phyloP scores from a whole-genome alignment of 1,284 basidiomycete genomes.

The Cryptococcus depauperatus region DNA sequence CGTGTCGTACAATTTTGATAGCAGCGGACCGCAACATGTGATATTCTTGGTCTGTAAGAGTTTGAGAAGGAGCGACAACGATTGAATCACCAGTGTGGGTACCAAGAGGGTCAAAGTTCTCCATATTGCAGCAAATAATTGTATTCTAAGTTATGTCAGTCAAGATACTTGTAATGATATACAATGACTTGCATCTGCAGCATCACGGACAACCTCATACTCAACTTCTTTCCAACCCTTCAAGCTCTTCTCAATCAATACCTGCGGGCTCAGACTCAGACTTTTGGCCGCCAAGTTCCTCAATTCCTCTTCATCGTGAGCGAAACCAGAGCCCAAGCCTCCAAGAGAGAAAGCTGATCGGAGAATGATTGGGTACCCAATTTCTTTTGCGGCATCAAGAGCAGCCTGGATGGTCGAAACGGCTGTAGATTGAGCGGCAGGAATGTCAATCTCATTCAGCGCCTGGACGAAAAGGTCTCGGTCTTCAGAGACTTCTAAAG shows the following conservation, averaged over 20 bases:
- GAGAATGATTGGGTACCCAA: constrained; percentile 96
- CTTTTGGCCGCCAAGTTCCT: constrained; percentile 89
- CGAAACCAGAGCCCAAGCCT: constrained; percentile 97
- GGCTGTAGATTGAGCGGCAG: constrained; percentile 92
- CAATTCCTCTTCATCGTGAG: constrained; percentile 88
- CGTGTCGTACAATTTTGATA: constrained; percentile 93
- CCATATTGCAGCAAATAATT: constrained; percentile 99
- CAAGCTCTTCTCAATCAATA: constrained; percentile 95
- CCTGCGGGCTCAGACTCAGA: constrained; percentile 85
- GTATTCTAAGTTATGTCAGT: constrained; percentile 49
- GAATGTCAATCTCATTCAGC: constrained; percentile 96
- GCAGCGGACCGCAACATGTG: constrained; percentile 98
- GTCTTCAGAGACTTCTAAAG: constrained; percentile 93
- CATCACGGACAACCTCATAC: constrained; percentile 98
- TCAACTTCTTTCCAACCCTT: constrained; percentile 99
- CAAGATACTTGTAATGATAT: background rate
- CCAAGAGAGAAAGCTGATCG: constrained; percentile 97
- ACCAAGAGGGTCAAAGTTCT: constrained; percentile 98
- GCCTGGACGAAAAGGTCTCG: constrained; percentile 96
- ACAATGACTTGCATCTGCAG: constrained; percentile 65
- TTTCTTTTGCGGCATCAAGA: constrained; percentile 77
- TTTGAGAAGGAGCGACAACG: constrained; percentile 97
- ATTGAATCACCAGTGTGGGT: constrained; percentile 99
- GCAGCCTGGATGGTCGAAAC: constrained; percentile 93
- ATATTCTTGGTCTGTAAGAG: constrained; percentile 93